phyloP scores from a whole-genome alignment of 306 rosid genomes.

The Cucurbita argyrosperma region DNA sequence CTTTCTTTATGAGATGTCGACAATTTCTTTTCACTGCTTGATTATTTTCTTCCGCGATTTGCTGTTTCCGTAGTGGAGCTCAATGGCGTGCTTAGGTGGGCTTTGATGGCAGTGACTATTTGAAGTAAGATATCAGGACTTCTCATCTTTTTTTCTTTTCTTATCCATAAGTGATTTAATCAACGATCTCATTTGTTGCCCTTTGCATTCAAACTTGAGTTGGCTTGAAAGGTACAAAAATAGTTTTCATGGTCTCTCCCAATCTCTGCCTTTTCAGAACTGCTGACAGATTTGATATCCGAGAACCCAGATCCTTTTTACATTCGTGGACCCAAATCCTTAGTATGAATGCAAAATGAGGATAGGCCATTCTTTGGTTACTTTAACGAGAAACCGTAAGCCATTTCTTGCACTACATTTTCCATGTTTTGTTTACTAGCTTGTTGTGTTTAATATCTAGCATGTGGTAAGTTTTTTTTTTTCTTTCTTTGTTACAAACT shows the following conservation, averaged over 20 bases:
- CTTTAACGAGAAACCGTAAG: conserved; percentile 53
- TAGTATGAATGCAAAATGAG: conserved; percentile 28
- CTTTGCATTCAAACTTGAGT: background rate
- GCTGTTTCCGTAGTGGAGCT: conserved; percentile 31
- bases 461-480: background rate
- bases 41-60: conserved; percentile 33
- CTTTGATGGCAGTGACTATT: conserved; percentile 34
- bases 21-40: background rate
- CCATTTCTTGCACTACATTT: background rate
- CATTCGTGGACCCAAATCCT: conserved; percentile 55
- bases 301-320: no score
- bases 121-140: conserved; percentile 33
- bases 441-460: background rate
- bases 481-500: background rate
- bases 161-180: background rate
- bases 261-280: conserved; percentile 28
- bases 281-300: conserved; percentile 71
- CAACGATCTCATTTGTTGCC: background rate
- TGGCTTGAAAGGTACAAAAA: background rate
- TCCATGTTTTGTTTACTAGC: background rate
- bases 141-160: background rate
- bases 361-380: conserved; percentile 37
- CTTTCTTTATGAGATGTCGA: no score
- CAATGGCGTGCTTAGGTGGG: conserved; percentile 35
- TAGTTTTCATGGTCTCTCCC: conserved; percentile 2